These are phyloP conservation scores for Pinus taeda DNA, from an alignment of 75 land plant genomes.

Conservation along the genomic window DNA sequence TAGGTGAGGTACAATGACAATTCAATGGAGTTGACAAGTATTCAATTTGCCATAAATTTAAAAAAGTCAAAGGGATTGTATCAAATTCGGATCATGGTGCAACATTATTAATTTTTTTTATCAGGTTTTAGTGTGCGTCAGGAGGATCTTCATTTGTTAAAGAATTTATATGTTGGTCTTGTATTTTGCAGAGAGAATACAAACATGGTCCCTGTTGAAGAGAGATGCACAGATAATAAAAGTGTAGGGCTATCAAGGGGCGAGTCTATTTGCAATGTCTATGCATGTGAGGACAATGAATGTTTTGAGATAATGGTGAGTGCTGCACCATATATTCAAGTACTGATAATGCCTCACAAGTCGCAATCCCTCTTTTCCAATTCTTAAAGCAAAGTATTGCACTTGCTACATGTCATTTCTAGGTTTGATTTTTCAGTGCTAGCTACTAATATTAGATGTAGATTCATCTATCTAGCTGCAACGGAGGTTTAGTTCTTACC, in stretches of 20 bases:
- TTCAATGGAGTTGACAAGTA: too few species aligned
- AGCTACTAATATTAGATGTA: too few species aligned
- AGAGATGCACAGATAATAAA: constrained; percentile 14
- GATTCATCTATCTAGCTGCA: too few species aligned
- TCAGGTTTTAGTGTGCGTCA: not conserved
- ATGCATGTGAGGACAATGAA: constrained; percentile 48
- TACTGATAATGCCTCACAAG: not conserved
- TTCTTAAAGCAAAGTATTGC: too few species aligned
- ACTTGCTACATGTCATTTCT: too few species aligned
- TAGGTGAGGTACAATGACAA: too few species aligned
- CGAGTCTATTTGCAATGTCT: constrained; percentile 17
- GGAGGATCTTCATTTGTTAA: not conserved
- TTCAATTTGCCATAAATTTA: too few species aligned
- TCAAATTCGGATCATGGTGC: constrained; percentile 4
- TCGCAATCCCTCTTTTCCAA: too few species aligned
- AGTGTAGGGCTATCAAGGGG: constrained; percentile 3
- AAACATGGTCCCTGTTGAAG: constrained; percentile 15
- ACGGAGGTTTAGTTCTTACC: too few species aligned
- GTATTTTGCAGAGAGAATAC: constrained; percentile 17
- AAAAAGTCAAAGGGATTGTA: too few species aligned
- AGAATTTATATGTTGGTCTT: not conserved
- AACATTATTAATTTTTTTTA: not conserved
- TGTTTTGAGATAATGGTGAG: constrained; percentile 31
- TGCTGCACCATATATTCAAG: constrained; percentile 3
- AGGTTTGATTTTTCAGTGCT: too few species aligned